Evolutionary conservation across 148 eudicot species (phyloP).

Genomic region (Rhododendron henanense): DNA sequence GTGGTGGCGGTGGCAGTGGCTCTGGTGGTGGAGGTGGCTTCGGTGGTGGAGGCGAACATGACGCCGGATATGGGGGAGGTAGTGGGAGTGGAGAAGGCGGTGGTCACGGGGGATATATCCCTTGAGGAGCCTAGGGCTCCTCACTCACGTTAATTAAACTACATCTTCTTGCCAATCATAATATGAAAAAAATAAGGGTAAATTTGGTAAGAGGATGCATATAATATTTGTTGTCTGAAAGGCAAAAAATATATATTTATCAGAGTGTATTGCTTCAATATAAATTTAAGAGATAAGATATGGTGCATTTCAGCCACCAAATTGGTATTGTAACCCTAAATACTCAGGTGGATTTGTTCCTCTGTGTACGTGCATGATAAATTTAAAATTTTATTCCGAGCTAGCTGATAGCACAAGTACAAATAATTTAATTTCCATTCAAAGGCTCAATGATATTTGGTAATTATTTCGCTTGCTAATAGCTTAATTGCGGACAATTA

Average conservation of each 20-base stretch:
- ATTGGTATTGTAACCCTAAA: background rate
- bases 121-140: constrained; percentile 7
- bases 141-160: background rate
- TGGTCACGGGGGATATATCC: constrained; percentile 28
- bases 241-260: background rate
- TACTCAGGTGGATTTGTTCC: background rate
- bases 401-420: background rate
- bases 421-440: background rate
- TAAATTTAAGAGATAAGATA: background rate
- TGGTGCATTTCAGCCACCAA: background rate
- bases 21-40: too few relatives aligned
- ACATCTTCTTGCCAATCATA: background rate
- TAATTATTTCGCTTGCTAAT: background rate
- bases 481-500: background rate
- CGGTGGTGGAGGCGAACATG: too few relatives aligned
- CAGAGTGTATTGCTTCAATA: background rate
- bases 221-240: background rate
- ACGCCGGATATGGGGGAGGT: too few relatives aligned
- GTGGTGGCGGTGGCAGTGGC: too few relatives aligned
- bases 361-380: background rate
- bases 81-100: constrained; percentile 21
- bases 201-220: background rate
- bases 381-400: background rate
- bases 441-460: background rate
- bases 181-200: background rate